Percentiles rank a stretch among this genome's conserved stretches.
Evolutionary conservation across 192 early-diverging fungal genomes (phyloP).

Genomic region (Helicostylum pulchrum): DNA sequence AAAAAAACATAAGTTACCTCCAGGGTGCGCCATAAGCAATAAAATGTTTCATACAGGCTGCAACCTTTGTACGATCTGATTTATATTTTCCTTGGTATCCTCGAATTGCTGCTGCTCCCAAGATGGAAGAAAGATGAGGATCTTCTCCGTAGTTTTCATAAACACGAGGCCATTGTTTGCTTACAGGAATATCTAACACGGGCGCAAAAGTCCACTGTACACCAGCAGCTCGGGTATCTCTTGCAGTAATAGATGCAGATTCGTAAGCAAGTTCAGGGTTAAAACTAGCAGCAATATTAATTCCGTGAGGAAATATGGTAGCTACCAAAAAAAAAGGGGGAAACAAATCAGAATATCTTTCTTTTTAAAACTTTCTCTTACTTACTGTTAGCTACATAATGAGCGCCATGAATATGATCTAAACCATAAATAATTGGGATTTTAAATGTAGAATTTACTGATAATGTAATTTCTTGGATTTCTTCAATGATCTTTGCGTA

Average conservation of each 20-base stretch:
- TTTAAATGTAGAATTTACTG: conserved; percentile 34
- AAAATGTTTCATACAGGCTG: conserved; percentile 67
- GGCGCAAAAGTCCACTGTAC: conserved; percentile 65
- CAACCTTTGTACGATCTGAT: conserved; percentile 54
- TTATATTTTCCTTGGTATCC: conserved; percentile 71
- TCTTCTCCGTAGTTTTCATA: conserved; percentile 58
- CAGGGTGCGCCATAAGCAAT: conserved; percentile 61
- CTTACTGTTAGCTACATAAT: conserved; percentile 54
- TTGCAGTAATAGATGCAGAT: conserved; percentile 56
- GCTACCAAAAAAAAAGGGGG: conserved; percentile 24
- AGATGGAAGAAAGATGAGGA: conserved; percentile 48
- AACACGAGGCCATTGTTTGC: conserved; percentile 59
- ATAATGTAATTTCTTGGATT: conserved; percentile 52
- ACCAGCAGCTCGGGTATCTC: conserved; percentile 61
- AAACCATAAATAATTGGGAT: conserved; percentile 64
- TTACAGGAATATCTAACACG: conserved; percentile 53
- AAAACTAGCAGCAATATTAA: conserved; percentile 58
- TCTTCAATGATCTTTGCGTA: conserved; percentile 37
- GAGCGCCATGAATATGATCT: conserved; percentile 64
- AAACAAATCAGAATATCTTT: background rate
- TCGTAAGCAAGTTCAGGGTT: conserved; percentile 54
- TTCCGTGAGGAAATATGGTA: conserved; percentile 57
- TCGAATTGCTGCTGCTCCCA: conserved; percentile 49
- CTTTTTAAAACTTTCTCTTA: background rate
- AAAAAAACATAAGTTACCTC: conserved; percentile 4